These are phyloP conservation scores for Penicillium goetzii DNA, from an alignment of 495 filamentous ascomycete genomes.

Conservation along the genomic window DNA sequence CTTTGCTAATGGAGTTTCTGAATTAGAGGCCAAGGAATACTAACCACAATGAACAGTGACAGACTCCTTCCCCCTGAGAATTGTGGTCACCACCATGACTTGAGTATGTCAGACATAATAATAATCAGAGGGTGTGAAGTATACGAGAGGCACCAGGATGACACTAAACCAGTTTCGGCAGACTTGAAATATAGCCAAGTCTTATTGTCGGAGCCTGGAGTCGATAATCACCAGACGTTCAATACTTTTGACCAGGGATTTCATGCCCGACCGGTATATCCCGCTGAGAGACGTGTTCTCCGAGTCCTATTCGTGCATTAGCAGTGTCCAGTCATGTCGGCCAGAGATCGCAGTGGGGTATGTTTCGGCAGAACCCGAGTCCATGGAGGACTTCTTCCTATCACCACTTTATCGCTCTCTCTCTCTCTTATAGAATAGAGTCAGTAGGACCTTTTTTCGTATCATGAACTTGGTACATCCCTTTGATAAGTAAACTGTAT, in stretches of 20 bases:
- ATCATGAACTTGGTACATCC: background rate
- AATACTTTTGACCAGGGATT: background rate
- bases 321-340: background rate
- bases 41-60: too few relatives aligned
- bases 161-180: conserved; percentile 2
- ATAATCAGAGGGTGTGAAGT: background rate
- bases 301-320: background rate
- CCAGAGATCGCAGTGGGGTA: background rate
- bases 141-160: background rate
- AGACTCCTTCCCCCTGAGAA: too few relatives aligned
- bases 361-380: background rate
- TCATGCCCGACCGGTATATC: background rate
- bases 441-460: background rate
- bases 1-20: too few relatives aligned
- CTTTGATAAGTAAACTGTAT: background rate
- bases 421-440: background rate
- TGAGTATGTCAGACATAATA: background rate
- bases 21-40: too few relatives aligned
- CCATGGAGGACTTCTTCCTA: background rate
- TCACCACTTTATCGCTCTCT: background rate
- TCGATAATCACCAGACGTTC: background rate
- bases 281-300: background rate
- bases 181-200: background rate
- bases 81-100: too few relatives aligned
- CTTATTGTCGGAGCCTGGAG: background rate